Evolutionary conservation across 768 basidiomycete genomes (phyloP).

Genomic region (Pluteus cervinus): DNA sequence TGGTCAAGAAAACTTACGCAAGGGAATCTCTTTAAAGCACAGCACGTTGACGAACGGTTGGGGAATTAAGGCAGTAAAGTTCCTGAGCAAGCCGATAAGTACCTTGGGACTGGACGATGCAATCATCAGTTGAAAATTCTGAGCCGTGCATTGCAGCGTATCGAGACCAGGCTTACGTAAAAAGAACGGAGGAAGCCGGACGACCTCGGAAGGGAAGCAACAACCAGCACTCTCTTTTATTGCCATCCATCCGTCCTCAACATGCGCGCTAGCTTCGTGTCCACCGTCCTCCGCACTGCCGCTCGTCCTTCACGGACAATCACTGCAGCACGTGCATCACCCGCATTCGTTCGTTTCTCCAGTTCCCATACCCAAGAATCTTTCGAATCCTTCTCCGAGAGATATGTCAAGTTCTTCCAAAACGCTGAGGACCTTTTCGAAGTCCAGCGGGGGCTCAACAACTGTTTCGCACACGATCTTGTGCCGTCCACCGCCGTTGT

Average conservation of each 20-base stretch:
- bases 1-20: too few species aligned
- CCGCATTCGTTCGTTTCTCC: slow-evolving; percentile 40
- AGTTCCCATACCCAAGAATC: slow-evolving; percentile 79
- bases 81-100: background rate
- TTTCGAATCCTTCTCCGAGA: slow-evolving; percentile 90
- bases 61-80: background rate
- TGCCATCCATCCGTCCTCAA: slow-evolving; percentile 14
- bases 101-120: background rate
- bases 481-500: slow-evolving; percentile 81
- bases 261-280: slow-evolving; percentile 56
- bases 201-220: background rate
- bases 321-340: slow-evolving; percentile 29
- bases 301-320: slow-evolving; percentile 42
- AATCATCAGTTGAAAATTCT: background rate
- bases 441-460: slow-evolving; percentile 97
- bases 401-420: slow-evolving; percentile 92
- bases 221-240: background rate
- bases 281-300: slow-evolving; percentile 55
- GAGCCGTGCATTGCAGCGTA: background rate
- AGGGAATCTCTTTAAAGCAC: too few species aligned
- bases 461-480: slow-evolving; percentile 98
- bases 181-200: background rate
- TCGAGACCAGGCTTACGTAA: background rate
- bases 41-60: too few species aligned
- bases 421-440: slow-evolving; percentile 95